These are phyloP conservation scores for Trypanosoma lewisi DNA, from an alignment of 208 protist species.

Conservation along the genomic window DNA sequence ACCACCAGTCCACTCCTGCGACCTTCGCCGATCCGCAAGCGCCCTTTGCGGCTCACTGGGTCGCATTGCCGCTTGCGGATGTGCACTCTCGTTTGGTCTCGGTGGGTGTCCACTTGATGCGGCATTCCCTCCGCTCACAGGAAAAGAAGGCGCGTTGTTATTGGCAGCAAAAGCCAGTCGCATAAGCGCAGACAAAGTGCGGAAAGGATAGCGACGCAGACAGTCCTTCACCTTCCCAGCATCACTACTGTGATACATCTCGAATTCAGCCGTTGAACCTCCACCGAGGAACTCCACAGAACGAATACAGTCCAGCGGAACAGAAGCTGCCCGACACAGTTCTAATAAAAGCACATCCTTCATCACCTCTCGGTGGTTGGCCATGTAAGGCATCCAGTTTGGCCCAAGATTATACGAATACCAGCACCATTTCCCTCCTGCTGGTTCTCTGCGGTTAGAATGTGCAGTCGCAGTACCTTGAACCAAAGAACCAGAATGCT, in stretches of 20 bases:
- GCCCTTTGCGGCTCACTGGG: neutral
- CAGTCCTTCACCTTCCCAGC: neutral
- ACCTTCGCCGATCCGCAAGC: neutral
- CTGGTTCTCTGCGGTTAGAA: neutral
- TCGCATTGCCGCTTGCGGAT: neutral
- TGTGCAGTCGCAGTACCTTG: too few relatives aligned
- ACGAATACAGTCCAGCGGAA: conserved; percentile 11
- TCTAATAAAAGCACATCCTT: conserved; percentile 26
- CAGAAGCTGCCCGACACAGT: conserved; percentile 10
- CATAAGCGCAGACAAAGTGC: conserved; percentile 1
- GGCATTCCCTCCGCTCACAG: neutral
- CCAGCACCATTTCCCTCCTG: neutral
- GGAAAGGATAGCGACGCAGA: conserved; percentile 14
- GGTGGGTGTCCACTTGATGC: neutral
- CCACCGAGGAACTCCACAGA: conserved; percentile 6
- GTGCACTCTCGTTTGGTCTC: neutral
- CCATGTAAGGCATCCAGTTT: conserved; percentile 3
- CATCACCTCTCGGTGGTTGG: conserved; percentile 5
- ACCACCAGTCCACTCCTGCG: neutral
- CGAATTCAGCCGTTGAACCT: conserved; percentile 12
- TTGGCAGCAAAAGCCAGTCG: neutral
- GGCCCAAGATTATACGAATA: conserved; percentile 14
- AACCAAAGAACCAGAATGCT: too few relatives aligned
- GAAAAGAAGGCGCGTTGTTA: neutral
- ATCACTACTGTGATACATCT: neutral